Conservation (phyloP, 164 flowering plant genomes). For the Macadamia integrifolia region DNA sequence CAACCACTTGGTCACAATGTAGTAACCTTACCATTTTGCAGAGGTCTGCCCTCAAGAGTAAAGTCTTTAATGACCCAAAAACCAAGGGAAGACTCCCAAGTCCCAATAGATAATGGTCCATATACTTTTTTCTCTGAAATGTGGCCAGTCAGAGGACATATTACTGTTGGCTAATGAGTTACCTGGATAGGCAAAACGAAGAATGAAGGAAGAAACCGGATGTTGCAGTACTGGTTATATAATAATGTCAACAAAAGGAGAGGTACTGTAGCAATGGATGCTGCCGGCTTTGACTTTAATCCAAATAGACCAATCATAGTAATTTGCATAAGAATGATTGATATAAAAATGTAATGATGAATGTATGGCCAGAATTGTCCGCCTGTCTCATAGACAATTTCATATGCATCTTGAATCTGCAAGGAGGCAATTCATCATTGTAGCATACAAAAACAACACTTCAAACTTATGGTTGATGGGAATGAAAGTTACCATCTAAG, state of each 20-base stretch:
- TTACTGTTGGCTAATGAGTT: background rate
- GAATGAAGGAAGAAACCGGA: conserved; percentile 77
- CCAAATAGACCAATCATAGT: conserved; percentile 89
- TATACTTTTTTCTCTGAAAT: too few species aligned
- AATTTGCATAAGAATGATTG: conserved; percentile 74
- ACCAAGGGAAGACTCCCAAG: too few species aligned
- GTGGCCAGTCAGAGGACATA: too few species aligned
- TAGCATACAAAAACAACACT: background rate
- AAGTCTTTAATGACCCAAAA: too few species aligned
- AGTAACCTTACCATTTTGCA: too few species aligned
- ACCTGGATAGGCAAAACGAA: conserved; percentile 57
- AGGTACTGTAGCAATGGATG: conserved; percentile 63
- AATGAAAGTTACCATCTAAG: too few species aligned
- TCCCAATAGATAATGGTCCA: too few species aligned
- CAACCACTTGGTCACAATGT: too few species aligned
- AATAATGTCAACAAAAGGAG: conserved; percentile 52
- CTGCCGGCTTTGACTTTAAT: conserved; percentile 72
- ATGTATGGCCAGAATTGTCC: conserved; percentile 82
- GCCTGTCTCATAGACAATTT: conserved; percentile 58
- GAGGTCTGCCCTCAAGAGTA: too few species aligned
- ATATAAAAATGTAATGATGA: conserved; percentile 56
- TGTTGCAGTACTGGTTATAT: conserved; percentile 84
- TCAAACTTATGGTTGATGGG: too few species aligned
- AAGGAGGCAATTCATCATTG: conserved; percentile 9
- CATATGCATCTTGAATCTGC: conserved; percentile 85